A percentile compares a stretch with the other conserved stretches of the same genome.
phyloP scores from a whole-genome alignment of 306 rosid species.

The Trifolium repens region DNA sequence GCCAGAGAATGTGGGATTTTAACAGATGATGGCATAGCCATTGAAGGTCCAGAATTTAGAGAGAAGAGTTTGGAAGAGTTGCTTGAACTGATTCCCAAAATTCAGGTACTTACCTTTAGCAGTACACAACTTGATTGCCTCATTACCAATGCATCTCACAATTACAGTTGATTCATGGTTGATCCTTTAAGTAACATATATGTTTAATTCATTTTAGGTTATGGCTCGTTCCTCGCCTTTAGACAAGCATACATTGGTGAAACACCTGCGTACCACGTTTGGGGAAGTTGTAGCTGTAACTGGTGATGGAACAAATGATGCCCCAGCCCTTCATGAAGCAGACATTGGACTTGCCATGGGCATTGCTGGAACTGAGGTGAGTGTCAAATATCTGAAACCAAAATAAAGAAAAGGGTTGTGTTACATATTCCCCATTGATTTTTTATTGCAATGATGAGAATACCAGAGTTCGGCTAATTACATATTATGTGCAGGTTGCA shows the following conservation, averaged over 20 bases:
- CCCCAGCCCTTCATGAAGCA: slow-evolving; percentile 99
- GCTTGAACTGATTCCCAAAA: slow-evolving; percentile 78
- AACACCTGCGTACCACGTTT: slow-evolving; percentile 84
- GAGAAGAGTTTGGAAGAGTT: slow-evolving; percentile 77
- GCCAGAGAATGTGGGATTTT: slow-evolving; percentile 98
- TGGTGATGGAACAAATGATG: slow-evolving; percentile 99
- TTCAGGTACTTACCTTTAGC: slow-evolving; percentile 69
- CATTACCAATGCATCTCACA: slow-evolving; percentile 1
- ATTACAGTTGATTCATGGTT: slow-evolving; percentile 14
- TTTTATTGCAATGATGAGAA: neutral
- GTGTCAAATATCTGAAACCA: slow-evolving; percentile 42
- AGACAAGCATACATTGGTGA: slow-evolving; percentile 90
- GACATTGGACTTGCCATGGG: slow-evolving; percentile 99
- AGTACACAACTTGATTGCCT: slow-evolving; percentile 20
- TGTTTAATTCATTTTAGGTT: slow-evolving; percentile 56
- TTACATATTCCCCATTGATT: neutral
- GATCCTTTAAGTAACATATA: slow-evolving; percentile 39
- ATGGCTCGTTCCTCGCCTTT: slow-evolving; percentile 98
- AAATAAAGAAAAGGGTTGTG: neutral
- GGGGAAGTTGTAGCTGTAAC: slow-evolving; percentile 97
- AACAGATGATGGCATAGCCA: slow-evolving; percentile 96
- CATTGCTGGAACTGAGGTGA: slow-evolving; percentile 96
- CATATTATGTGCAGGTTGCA: slow-evolving; percentile 71
- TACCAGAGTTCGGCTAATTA: slow-evolving; percentile 29
- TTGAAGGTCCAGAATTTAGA: slow-evolving; percentile 93